Evolutionary conservation across 2,329 filamentous ascomycete species (phyloP), one percentile per base, ranked within the genome.

Genomic region (Diaporthe sp.): DNA sequence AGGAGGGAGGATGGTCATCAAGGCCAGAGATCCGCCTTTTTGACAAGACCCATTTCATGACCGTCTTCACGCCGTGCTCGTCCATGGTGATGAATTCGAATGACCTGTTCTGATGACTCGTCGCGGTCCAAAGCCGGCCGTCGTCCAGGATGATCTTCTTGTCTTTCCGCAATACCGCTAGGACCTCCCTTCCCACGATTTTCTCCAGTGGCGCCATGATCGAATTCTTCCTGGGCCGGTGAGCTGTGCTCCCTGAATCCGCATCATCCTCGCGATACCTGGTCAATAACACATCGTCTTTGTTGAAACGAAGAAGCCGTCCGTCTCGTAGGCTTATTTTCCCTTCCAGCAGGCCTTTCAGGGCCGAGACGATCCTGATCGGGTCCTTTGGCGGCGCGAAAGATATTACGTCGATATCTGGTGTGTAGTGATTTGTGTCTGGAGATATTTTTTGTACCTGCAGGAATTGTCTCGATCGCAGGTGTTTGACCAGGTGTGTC

Each of bases 361-460:
- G 25, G 17, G 68, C 58, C 9, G 74, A 75, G 10, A 72, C 74
- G 17, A 75, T n/a, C n/a, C 74, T n/a, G 19, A 62, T 60, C 25
- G 74, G 74, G 34, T 73, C 74, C 17, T 58, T 67, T 22, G 70
- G 74, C 4, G 74, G 58, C 17, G 74, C 68, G 10, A 75, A 55
- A 4, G 74, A 75, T 46, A 75, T 28, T 19, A 75, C 74, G 34
- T 75, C 74, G 17, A 75, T 28, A 13, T 49, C 70, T 4, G 74
- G 74, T 31, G 31, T 37, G 39, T 51, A 72, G 28, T 75, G 74
- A 10, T 25, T 71, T 6, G 58, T 71, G 10, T 75, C 68, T 9
- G 58, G n/a, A 5, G 60, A 67, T 1, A 34, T 9, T 12, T 34
- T 44, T 25, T 75, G 74, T 25, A 75, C 28, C 34, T 75, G 74